A percentile compares a stretch with the other conserved stretches of the same genome.
Evolutionary conservation across 495 filamentous ascomycete species (phyloP).

Genomic region (Annulohypoxylon maeteangense): DNA sequence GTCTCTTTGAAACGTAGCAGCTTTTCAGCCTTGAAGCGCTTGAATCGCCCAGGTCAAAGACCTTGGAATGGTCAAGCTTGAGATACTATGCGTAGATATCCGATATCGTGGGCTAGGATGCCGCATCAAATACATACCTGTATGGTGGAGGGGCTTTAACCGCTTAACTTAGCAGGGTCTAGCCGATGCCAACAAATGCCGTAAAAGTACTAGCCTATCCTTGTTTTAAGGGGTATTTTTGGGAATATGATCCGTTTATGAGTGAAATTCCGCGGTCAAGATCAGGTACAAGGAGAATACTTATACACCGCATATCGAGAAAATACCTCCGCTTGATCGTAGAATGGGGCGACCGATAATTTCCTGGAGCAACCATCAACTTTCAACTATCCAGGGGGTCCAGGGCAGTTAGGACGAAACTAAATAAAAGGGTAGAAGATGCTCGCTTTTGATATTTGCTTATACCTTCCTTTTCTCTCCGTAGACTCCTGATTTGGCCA

Average conservation of each 20-base stretch:
- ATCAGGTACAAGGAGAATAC: conserved; percentile 30
- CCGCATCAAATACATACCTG: conserved; percentile 3
- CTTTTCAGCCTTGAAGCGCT: conserved; percentile 18
- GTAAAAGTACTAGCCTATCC: conserved; percentile 29
- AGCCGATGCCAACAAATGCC: conserved; percentile 35
- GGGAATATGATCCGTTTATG: conserved; percentile 13
- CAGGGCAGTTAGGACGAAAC: conserved; percentile 20
- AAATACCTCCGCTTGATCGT: conserved; percentile 36
- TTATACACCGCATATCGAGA: conserved; percentile 43
- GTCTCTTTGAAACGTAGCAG: conserved; percentile 15
- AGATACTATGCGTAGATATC: neutral
- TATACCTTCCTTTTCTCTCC: conserved; percentile 14
- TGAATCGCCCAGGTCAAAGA: neutral
- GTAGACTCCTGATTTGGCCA: conserved; percentile 15
- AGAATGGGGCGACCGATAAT: conserved; percentile 36
- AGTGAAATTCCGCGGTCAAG: conserved; percentile 25
- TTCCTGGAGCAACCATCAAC: conserved; percentile 33
- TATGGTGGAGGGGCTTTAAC: conserved; percentile 24
- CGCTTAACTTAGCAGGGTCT: conserved; percentile 29
- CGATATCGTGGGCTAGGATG: conserved; percentile 34
- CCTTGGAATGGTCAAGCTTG: neutral
- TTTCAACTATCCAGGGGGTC: conserved; percentile 9
- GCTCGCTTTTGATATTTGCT: conserved; percentile 9
- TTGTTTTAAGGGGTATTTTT: conserved; percentile 27
- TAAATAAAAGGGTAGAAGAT: conserved; percentile 37